Evolutionary conservation across 805 yeast species (phyloP), one percentile per base, ranked within the genome.

Genomic region (Candida arabinofermentans): DNA sequence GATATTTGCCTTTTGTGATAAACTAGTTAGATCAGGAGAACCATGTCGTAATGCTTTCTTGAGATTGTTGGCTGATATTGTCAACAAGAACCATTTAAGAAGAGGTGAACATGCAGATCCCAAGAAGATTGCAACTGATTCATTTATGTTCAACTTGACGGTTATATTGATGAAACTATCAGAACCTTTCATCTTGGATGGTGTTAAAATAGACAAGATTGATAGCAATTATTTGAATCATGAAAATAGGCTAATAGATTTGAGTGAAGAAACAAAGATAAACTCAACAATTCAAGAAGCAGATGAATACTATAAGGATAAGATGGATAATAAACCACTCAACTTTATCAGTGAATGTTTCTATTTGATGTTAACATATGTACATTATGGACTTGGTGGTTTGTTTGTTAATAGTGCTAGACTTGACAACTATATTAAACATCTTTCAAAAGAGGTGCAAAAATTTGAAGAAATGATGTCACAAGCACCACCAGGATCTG

Each of bases 331-430:
- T 46, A 59, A 73, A 23, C 48, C 57, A 29, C 37, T 61, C 27
- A 91, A 93, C 55, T 93, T 93, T 59, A 87, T 93, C n/a, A 81
- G 96, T 8, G 93, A 91, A 50, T 83, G 95, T 54, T 93, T 89
- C 62, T 93, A 74, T 55, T 60, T 93, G 42, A 79, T 90, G 5
- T 69, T 84, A 39, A 80, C 95, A 0, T 89, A 83, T 59, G 63
- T 87, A 37, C 90, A 91, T 51, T 93, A 85, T 64, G 99, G 98
- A 33, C 67, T 87, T 32, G 95, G 95, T 19, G 98, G 97, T 37
- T 65, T 84, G 0, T 64, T 75, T 43, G 71, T 78, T 34, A 70
- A 69, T 35, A 77, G 79, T 45, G 79, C 76, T 34, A 77, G 82
- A 44, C 55, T 81, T 24, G 70, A 70, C 47, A 68, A 70, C 24